These are phyloP conservation scores for Cryptococcus amylolentus DNA, from an alignment of 1,284 basidiomycete genomes.

Conservation along the genomic window DNA sequence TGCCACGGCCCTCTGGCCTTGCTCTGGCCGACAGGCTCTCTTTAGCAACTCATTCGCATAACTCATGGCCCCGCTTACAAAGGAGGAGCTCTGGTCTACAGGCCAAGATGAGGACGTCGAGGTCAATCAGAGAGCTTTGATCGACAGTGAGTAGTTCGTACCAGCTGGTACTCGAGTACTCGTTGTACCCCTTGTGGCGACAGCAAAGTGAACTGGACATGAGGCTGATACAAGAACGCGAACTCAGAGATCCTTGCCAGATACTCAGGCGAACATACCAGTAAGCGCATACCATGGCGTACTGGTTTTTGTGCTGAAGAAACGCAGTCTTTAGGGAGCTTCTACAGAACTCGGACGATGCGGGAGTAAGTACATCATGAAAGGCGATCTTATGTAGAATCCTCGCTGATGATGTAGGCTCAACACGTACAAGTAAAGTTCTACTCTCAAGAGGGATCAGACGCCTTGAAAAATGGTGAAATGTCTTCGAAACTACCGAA, in stretches of 20 bases:
- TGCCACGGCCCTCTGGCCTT: too few relatives aligned
- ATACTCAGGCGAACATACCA: slow-evolving; percentile 90
- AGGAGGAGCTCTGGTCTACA: slow-evolving; percentile 40
- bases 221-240: not conserved
- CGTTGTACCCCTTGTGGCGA: slow-evolving; percentile 14
- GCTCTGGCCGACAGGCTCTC: too few relatives aligned
- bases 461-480: slow-evolving; percentile 48
- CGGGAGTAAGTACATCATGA: slow-evolving; percentile 52
- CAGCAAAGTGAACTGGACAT: not conserved
- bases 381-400: not conserved
- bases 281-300: slow-evolving; percentile 40
- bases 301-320: too few relatives aligned
- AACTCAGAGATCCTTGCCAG: slow-evolving; percentile 68
- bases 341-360: slow-evolving; percentile 93
- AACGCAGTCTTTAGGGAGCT: slow-evolving; percentile 78
- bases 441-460: slow-evolving; percentile 61
- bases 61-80: slow-evolving; percentile 13
- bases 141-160: slow-evolving; percentile 61
- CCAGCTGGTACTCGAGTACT: not conserved
- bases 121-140: slow-evolving; percentile 91
- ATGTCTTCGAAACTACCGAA: slow-evolving; percentile 51
- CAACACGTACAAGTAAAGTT: slow-evolving; percentile 77
- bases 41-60: too few relatives aligned
- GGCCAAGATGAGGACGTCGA: slow-evolving; percentile 58
- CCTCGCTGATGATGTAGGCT: slow-evolving; percentile 50